phyloP scores from a whole-genome alignment of 257 asterid species.

The Solanum pimpinellifolium region DNA sequence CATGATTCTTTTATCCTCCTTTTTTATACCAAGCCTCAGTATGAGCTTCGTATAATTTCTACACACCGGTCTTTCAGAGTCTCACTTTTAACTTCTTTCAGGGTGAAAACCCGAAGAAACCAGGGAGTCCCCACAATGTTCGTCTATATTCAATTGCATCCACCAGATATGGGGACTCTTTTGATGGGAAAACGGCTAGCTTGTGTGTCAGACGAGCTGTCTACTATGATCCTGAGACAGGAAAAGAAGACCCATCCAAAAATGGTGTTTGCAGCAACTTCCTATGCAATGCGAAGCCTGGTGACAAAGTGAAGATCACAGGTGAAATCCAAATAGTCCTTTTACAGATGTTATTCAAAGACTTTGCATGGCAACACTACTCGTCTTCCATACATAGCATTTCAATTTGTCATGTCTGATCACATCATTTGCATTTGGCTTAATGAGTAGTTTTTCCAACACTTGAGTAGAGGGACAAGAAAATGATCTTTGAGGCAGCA shows the following conservation, averaged over 20 bases:
- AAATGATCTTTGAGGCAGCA: not conserved
- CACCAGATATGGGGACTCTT: constrained; percentile 76
- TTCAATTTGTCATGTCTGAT: not conserved
- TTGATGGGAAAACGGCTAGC: constrained; percentile 87
- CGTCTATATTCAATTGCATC: constrained; percentile 90
- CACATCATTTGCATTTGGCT: not conserved
- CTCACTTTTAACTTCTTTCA: constrained; percentile 10
- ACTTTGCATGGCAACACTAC: not conserved
- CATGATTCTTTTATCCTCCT: not conserved
- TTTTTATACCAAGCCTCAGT: not conserved
- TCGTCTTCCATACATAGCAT: not conserved
- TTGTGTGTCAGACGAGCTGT: constrained; percentile 91
- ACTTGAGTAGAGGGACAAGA: not conserved
- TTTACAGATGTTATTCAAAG: not conserved
- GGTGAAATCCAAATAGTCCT: constrained; percentile 25
- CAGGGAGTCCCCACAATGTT: constrained; percentile 82
- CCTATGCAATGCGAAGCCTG: constrained; percentile 81
- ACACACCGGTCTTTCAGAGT: not conserved
- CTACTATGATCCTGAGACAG: constrained; percentile 82
- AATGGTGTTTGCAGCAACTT: constrained; percentile 88
- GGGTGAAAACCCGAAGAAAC: constrained; percentile 95
- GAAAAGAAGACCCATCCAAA: constrained; percentile 79
- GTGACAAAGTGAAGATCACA: constrained; percentile 76
- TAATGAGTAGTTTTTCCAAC: not conserved
- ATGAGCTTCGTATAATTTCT: not conserved